Base-by-base conservation (phyloP, 495 filamentous ascomycete species). In the Penicillium atrosanguineum region DNA sequence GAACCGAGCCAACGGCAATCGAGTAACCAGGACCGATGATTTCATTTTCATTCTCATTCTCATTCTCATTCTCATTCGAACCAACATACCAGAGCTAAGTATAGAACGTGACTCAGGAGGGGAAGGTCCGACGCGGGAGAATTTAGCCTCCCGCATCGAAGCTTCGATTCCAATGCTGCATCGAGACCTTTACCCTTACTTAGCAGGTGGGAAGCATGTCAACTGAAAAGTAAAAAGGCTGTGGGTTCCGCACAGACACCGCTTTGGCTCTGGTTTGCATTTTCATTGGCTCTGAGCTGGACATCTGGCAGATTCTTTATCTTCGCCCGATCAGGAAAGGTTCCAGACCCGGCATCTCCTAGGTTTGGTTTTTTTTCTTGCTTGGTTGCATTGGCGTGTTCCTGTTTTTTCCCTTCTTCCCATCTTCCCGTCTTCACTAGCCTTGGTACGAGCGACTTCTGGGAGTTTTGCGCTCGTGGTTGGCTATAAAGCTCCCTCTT, bases 391-490 rank as follows among this genome's bases (percentile, higher is more conserved):
- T 46, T 40, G 11, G 9, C 19, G 47, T 41, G 43, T 23, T 40
- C 37, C 25, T 23, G 23, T 23, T 23, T 23, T 23, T 23, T 23
- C 23, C 5, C 23, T 23, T 39, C 14, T 43, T 36, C 41, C 15
- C 19, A n/a, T 41, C 26, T 63, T n/a, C 29, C 14, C 31, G 38
- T 50, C 47, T 8, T 29, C 20, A 21, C 28, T 19, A 40, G 38
- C 55, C 48, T 55, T 54, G 60, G 58, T 2, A 64, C 77, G 78
- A 77, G 77, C 77, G 78, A 81, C 78, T 81, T 81, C 69, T 61
- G 72, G 74, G 72, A 74, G 79, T 78, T 81, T 81, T 81, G 78
- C 78, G 78, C 76, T 79, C 78, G 78, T 73, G 62, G 39, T 47
- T 62, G 62, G 50, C 42, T 43, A 51, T 40, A 79, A 79, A 80